These are phyloP conservation scores for Cryptococcus sp. DNA, from an alignment of 1,284 basidiomycete genomes.

Conservation along the genomic window DNA sequence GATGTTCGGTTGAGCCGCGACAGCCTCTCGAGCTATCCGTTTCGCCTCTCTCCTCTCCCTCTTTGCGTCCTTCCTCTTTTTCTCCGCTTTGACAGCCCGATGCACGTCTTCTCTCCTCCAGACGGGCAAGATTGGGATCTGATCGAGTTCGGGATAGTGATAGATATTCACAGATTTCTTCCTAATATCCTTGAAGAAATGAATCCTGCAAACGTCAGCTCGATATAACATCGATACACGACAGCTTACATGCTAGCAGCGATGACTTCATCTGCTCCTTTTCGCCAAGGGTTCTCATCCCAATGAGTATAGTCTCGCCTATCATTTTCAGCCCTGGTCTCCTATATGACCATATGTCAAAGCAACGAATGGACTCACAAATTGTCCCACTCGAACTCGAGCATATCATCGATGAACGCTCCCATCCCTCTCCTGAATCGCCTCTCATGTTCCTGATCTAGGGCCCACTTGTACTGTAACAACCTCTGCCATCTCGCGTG, in stretches of 20 bases:
- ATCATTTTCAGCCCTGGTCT: not conserved
- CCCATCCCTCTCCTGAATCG: constrained; percentile 23
- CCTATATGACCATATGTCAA: not conserved
- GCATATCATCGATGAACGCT: constrained; percentile 11
- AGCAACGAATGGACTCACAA: constrained; percentile 11
- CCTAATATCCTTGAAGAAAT: constrained; percentile 16
- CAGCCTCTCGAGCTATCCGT: not conserved
- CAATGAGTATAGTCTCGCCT: no score
- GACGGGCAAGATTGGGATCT: not conserved
- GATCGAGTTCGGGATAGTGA: not conserved
- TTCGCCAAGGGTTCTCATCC: not conserved
- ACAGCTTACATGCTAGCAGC: not conserved
- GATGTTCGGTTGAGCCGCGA: not conserved
- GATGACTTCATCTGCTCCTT: not conserved
- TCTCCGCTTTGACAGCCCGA: constrained; percentile 3
- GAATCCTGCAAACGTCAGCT: constrained; percentile 7
- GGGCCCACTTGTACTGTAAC: constrained; percentile 20
- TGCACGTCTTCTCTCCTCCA: constrained; percentile 1
- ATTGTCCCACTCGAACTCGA: constrained; percentile 15
- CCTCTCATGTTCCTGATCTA: constrained; percentile 30
- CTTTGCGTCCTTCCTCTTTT: not conserved
- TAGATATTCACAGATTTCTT: constrained; percentile 15
- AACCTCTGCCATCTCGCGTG: constrained; percentile 11
- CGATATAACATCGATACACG: not conserved
- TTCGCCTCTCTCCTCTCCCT: not conserved